phyloP scores from a whole-genome alignment of 345 rosid species.

The Hirschfeldia incana region DNA sequence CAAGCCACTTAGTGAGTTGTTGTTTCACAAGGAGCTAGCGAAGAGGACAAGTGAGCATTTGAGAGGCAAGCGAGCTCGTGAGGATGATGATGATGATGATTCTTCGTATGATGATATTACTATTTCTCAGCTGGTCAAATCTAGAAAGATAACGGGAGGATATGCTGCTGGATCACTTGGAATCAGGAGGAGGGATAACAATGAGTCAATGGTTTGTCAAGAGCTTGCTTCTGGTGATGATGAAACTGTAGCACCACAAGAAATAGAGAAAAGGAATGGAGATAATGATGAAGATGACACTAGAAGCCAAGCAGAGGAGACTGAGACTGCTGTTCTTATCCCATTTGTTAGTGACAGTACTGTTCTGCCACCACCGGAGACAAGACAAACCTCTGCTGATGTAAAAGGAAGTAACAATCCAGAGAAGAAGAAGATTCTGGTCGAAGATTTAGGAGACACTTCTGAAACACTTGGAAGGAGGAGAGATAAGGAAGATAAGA shows the following conservation, averaged over 20 bases:
- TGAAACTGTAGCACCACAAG: background rate
- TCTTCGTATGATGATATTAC: background rate
- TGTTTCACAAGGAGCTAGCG: background rate
- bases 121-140: background rate
- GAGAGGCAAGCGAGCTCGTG: constrained; percentile 15
- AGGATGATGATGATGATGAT: background rate
- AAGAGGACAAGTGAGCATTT: background rate
- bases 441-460: background rate
- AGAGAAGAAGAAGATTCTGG: background rate
- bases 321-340: background rate
- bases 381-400: background rate
- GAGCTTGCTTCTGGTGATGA: constrained; percentile 1
- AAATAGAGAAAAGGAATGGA: background rate
- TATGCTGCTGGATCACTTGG: background rate
- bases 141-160: background rate
- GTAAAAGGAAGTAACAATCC: background rate
- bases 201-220: background rate
- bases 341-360: background rate
- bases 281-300: background rate
- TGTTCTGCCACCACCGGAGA: background rate
- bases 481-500: background rate
- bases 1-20: constrained; percentile 8
- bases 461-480: background rate
- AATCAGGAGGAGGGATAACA: background rate
- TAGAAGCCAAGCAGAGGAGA: background rate